Evolutionary conservation across 2,329 filamentous ascomycete species (phyloP).

Genomic region (Gnomoniopsis smithogilvyi): DNA sequence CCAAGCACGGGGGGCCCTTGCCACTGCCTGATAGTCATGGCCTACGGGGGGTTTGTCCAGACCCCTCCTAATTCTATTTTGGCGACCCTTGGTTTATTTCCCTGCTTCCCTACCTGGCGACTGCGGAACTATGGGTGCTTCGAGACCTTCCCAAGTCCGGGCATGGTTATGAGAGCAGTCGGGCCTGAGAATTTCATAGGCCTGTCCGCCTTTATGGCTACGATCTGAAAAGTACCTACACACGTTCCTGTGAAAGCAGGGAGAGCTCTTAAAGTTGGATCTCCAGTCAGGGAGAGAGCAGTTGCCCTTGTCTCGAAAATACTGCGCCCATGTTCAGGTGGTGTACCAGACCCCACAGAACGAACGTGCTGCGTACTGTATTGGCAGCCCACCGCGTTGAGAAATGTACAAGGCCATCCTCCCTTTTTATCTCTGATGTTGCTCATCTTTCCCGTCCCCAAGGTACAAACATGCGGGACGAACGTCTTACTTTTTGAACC

Average conservation of each 20-base stretch:
- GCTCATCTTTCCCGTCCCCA: neutral
- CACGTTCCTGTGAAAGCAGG: conserved; percentile 10
- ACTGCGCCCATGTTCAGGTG: neutral
- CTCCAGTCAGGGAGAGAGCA: conserved; percentile 14
- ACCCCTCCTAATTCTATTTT: conserved; percentile 3
- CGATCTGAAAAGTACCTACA: neutral
- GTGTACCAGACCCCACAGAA: conserved; percentile 15
- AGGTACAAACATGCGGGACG: conserved; percentile 17
- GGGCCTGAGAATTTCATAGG: neutral
- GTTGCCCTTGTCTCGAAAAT: conserved; percentile 14
- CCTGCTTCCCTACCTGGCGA: no score
- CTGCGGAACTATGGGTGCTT: no score
- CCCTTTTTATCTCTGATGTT: conserved; percentile 9
- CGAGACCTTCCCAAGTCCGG: neutral
- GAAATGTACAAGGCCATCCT: conserved; percentile 16
- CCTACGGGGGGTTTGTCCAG: neutral
- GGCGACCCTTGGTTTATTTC: neutral
- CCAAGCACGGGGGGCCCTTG: neutral
- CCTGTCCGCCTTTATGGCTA: neutral
- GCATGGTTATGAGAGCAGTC: neutral
- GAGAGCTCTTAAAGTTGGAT: conserved; percentile 12
- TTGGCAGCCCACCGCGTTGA: conserved; percentile 16
- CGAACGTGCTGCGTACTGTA: conserved; percentile 9
- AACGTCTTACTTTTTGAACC: conserved; percentile 21
- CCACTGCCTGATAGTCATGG: neutral